phyloP scores from a whole-genome alignment of 2,329 filamentous ascomycete genomes.

The Aspergillus pseudoviridinutans region DNA sequence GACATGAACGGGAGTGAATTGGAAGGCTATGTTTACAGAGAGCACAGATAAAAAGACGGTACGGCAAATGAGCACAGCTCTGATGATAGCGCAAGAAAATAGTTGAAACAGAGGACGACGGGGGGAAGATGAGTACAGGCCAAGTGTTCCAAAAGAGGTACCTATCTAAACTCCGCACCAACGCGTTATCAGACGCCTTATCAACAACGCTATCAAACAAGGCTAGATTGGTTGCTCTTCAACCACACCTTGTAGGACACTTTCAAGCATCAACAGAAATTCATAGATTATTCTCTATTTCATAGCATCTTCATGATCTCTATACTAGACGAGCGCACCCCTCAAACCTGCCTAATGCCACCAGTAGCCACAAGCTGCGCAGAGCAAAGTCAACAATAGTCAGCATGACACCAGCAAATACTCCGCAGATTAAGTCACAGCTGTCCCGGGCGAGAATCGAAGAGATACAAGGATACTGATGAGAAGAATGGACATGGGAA shows the following conservation, averaged over 20 bases:
- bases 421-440: background rate
- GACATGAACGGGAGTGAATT: constrained; percentile 23
- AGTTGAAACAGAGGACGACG: constrained; percentile 4
- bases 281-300: background rate
- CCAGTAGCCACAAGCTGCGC: background rate
- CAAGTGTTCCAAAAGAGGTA: constrained; percentile 15
- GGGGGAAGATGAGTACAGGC: constrained; percentile 6
- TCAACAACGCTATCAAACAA: background rate
- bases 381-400: background rate
- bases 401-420: background rate
- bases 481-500: constrained; percentile 8
- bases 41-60: background rate
- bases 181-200: constrained; percentile 6
- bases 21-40: background rate
- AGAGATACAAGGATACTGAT: background rate
- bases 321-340: background rate
- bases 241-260: background rate
- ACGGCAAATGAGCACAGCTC: background rate
- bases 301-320: background rate
- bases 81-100: background rate
- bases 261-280: background rate
- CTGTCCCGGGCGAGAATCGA: background rate
- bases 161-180: background rate
- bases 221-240: background rate
- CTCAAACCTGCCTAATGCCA: background rate